phyloP scores from a whole-genome alignment of 345 rosid species.

The Linum lewisii region DNA sequence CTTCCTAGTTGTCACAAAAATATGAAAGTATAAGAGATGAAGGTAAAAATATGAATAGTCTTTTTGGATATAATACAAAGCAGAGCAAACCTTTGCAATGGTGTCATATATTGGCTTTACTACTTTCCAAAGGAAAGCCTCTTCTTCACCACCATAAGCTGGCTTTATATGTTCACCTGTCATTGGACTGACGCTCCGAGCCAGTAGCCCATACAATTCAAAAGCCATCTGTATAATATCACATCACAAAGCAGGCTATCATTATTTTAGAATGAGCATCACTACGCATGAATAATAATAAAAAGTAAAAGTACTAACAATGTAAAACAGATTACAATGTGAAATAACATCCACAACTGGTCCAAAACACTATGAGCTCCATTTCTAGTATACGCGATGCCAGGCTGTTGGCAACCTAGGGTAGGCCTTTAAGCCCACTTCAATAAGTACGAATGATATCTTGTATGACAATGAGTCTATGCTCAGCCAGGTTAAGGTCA shows the following conservation, averaged over 20 bases:
- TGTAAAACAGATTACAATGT: no score
- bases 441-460: no score
- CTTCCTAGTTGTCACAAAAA: slow-evolving; percentile 88
- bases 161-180: slow-evolving; percentile 98
- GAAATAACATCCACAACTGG: no score
- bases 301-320: no score
- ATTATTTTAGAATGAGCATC: not conserved
- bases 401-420: no score
- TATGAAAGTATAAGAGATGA: slow-evolving; percentile 19
- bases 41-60: not conserved
- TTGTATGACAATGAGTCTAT: no score
- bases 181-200: slow-evolving; percentile 95
- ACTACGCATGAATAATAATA: no score
- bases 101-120: slow-evolving; percentile 85
- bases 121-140: slow-evolving; percentile 86
- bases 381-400: no score
- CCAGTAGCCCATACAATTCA: slow-evolving; percentile 93
- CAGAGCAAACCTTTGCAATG: slow-evolving; percentile 48
- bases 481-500: no score
- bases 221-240: slow-evolving; percentile 76
- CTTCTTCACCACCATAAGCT: slow-evolving; percentile 94
- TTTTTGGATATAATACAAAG: slow-evolving; percentile 2
- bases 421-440: no score
- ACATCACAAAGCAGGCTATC: no score
- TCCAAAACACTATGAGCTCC: no score